These are phyloP conservation scores for Linnemannia elongata DNA, from an alignment of 192 early-diverging fungal genomes.

Conservation along the genomic window DNA sequence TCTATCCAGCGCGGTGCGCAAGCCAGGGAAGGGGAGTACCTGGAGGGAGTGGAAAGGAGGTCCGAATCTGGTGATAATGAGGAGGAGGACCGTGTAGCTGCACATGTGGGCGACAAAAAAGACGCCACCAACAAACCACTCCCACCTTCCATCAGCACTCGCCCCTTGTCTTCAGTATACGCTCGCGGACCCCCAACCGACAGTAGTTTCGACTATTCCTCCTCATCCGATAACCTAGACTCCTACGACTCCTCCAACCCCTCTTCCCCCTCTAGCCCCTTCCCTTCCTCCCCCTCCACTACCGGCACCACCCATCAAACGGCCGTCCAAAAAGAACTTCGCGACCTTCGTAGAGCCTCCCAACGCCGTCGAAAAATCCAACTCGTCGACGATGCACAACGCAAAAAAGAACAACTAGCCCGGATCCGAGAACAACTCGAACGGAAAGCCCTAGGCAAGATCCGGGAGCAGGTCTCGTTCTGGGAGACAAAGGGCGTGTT, in stretches of 20 bases:
- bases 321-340: not conserved
- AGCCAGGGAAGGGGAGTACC: not conserved
- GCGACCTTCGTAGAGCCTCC: not conserved
- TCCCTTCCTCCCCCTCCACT: not conserved
- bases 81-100: too few species aligned
- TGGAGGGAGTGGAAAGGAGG: not conserved
- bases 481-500: constrained; percentile 45
- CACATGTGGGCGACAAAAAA: too few species aligned
- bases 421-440: constrained; percentile 36
- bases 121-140: too few species aligned
- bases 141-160: too few species aligned
- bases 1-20: not conserved
- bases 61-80: too few species aligned
- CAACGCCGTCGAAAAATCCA: constrained; percentile 10
- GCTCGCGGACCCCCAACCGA: not conserved
- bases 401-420: constrained; percentile 48
- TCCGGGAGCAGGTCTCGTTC: constrained; percentile 41
- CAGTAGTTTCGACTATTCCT: not conserved
- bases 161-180: too few species aligned
- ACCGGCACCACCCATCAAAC: not conserved
- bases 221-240: too few species aligned
- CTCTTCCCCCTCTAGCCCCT: not conserved
- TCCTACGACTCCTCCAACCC: not conserved
- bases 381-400: constrained; percentile 43
- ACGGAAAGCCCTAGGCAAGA: constrained; percentile 28